These are phyloP conservation scores for Sugiyamaella sp. DNA, from an alignment of 1,139 yeast species.

Conservation along the genomic window DNA sequence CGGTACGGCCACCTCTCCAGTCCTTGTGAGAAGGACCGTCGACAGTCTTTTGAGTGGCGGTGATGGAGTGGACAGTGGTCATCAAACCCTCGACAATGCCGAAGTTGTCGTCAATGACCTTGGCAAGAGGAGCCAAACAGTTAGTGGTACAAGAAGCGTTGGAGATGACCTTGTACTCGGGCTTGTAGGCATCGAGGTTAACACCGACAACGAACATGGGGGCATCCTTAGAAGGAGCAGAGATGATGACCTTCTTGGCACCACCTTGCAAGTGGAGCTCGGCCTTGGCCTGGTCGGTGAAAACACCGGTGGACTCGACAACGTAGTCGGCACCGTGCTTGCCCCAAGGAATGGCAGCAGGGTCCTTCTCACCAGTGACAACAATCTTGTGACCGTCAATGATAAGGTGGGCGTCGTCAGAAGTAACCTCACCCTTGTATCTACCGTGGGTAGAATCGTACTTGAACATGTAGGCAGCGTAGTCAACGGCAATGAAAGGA, in stretches of 20 bases:
- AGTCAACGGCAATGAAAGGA: slow-evolving; percentile 81
- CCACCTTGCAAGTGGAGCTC: slow-evolving; percentile 80
- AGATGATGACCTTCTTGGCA: slow-evolving; percentile 87
- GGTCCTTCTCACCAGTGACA: slow-evolving; percentile 79
- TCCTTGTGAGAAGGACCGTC: slow-evolving; percentile 93
- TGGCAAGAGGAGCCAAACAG: slow-evolving; percentile 88
- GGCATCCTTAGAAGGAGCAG: slow-evolving; percentile 87
- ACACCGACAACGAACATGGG: slow-evolving; percentile 91
- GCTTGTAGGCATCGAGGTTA: slow-evolving; percentile 70
- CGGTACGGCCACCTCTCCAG: slow-evolving; percentile 96
- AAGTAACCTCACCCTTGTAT: slow-evolving; percentile 67
- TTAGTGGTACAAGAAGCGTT: slow-evolving; percentile 91
- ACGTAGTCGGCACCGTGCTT: slow-evolving; percentile 74
- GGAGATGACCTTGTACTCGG: slow-evolving; percentile 72
- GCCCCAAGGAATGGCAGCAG: slow-evolving; percentile 83
- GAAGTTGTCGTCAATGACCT: slow-evolving; percentile 75
- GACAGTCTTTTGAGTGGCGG: slow-evolving; percentile 89
- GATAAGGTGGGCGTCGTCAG: slow-evolving; percentile 58
- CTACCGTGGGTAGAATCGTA: slow-evolving; percentile 86
- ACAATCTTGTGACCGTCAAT: slow-evolving; percentile 70
- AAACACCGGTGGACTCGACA: slow-evolving; percentile 88
- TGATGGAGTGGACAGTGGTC: slow-evolving; percentile 91
- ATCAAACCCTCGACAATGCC: slow-evolving; percentile 86
- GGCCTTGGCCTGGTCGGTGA: slow-evolving; percentile 78
- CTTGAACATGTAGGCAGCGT: slow-evolving; percentile 87